Evolutionary conservation across 2,329 filamentous ascomycete species (phyloP).

Genomic region (Zymoseptoria tritici): DNA sequence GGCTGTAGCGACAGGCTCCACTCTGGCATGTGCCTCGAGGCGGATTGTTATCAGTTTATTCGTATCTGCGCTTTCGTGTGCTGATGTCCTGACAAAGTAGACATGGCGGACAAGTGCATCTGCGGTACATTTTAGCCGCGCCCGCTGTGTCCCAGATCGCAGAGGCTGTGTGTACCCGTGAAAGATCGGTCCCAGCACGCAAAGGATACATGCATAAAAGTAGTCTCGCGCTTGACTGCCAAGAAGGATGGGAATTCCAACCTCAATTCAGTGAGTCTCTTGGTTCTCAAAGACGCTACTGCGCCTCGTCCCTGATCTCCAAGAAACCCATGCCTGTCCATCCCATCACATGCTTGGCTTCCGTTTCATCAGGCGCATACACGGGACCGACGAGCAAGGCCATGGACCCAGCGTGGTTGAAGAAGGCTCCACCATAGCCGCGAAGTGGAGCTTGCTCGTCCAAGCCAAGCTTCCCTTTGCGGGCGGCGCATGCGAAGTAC

Average conservation of each 20-base stretch:
- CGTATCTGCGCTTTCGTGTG: not conserved
- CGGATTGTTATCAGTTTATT: not conserved
- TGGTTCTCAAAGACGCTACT: conserved; percentile 19
- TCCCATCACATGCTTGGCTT: conserved; percentile 2
- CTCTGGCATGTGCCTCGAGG: not conserved
- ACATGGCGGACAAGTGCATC: not conserved
- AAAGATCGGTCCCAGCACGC: not conserved
- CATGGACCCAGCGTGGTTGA: not conserved
- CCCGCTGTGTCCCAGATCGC: not conserved
- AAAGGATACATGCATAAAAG: not conserved
- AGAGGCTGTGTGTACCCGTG: not conserved
- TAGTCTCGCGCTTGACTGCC: not conserved
- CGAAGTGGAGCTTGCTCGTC: not conserved
- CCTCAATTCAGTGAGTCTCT: not conserved
- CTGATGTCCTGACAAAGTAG: not conserved
- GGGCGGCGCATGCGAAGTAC: conserved; percentile 1
- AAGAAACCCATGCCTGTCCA: conserved; percentile 4
- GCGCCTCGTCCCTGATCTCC: conserved; percentile 29
- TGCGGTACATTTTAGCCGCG: not conserved
- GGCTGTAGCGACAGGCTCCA: not conserved
- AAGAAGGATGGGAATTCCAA: not conserved
- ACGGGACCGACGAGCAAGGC: not conserved
- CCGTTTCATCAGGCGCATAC: not conserved
- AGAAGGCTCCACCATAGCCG: not conserved
- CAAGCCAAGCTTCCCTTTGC: not conserved